These are phyloP conservation scores for Fusarium annulatum DNA, from an alignment of 2,329 filamentous ascomycete species.

Conservation along the genomic window DNA sequence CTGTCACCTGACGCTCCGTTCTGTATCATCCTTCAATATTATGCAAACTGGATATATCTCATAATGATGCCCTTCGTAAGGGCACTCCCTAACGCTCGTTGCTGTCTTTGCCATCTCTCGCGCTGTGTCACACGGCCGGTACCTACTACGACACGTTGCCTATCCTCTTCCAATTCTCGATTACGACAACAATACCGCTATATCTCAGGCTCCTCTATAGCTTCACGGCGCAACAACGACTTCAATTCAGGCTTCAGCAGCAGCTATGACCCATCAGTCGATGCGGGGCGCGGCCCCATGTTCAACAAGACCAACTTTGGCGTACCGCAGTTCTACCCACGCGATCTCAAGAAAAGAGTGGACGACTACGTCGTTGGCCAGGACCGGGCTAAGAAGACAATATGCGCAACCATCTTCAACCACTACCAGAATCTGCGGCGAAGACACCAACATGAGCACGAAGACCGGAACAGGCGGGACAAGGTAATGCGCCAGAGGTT, in stretches of 20 bases:
- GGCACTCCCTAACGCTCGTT: conserved; percentile 34
- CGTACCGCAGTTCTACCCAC: conserved; percentile 72
- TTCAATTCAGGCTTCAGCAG: conserved; percentile 69
- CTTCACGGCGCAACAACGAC: conserved; percentile 58
- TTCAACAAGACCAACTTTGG: conserved; percentile 68
- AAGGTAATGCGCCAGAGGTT: conserved; percentile 77
- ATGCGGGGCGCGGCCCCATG: conserved; percentile 68
- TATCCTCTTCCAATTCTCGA: background rate
- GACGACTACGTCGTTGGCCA: conserved; percentile 98
- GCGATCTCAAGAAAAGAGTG: conserved; percentile 85
- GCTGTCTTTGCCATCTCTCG: conserved; percentile 23
- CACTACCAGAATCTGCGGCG: conserved; percentile 91
- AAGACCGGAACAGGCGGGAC: conserved; percentile 66
- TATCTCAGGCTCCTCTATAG: conserved; percentile 36
- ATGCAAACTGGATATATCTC: conserved; percentile 36
- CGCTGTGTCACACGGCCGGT: conserved; percentile 9
- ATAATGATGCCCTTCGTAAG: conserved; percentile 43
- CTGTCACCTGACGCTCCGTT: conserved; percentile 31
- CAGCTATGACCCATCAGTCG: conserved; percentile 66
- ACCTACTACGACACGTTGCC: conserved; percentile 2
- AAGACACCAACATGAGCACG: conserved; percentile 80
- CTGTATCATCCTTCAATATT: conserved; percentile 23
- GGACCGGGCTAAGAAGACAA: conserved; percentile 91
- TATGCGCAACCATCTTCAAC: conserved; percentile 94
- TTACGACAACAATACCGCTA: conserved; percentile 42